phyloP scores from a whole-genome alignment of 768 basidiomycete genomes.

The Dentipellis sp. region DNA sequence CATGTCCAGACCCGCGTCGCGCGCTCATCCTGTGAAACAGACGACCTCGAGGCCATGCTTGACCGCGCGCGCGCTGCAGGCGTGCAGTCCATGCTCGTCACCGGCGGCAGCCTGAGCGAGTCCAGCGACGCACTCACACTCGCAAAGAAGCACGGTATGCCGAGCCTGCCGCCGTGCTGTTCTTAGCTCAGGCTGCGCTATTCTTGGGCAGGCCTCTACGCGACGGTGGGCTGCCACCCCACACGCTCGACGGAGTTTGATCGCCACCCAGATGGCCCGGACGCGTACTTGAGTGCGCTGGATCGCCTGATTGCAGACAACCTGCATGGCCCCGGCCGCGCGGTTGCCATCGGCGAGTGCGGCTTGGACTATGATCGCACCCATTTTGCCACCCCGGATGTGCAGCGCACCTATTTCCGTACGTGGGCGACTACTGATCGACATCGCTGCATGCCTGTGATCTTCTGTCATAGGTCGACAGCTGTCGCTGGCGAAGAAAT shows the following conservation, averaged over 20 bases:
- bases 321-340: slow-evolving; percentile 43
- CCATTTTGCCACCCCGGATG: slow-evolving; percentile 48
- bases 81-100: slow-evolving; percentile 65
- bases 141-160: slow-evolving; percentile 45
- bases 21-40: slow-evolving; percentile 21
- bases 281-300: slow-evolving; percentile 52
- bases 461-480: slow-evolving; percentile 33
- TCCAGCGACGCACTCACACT: slow-evolving; percentile 49
- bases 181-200: neutral
- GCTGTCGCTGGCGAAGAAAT: slow-evolving; percentile 56
- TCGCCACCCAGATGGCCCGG: slow-evolving; percentile 40
- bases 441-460: too few species aligned
- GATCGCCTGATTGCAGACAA: slow-evolving; percentile 43
- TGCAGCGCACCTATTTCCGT: slow-evolving; percentile 61
- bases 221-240: slow-evolving; percentile 76
- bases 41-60: slow-evolving; percentile 55
- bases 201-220: slow-evolving; percentile 41
- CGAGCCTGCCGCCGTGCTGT: neutral
- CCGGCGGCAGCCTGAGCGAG: slow-evolving; percentile 62
- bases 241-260: slow-evolving; percentile 68
- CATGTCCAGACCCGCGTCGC: neutral
- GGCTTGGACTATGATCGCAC: slow-evolving; percentile 77
- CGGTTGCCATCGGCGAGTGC: slow-evolving; percentile 72
- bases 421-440: slow-evolving; percentile 15
- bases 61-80: slow-evolving; percentile 48